A percentile compares a stretch with the other conserved stretches of the same genome.
Conservation (phyloP, 108 stramenopile species). For the Cyclotella sp. region DNA sequence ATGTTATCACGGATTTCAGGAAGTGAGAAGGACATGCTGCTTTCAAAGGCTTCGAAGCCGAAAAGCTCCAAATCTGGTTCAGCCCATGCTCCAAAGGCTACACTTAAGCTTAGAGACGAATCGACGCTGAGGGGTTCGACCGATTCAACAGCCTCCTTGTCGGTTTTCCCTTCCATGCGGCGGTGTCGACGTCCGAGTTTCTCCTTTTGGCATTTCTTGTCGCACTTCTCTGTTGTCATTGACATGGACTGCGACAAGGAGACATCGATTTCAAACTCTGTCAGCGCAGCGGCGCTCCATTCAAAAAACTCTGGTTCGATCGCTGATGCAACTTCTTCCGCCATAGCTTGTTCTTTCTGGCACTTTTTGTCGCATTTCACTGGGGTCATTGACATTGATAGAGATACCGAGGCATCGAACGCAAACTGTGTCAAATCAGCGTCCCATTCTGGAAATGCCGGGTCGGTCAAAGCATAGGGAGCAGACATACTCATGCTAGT, state of each 20-base stretch:
- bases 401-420: conserved; percentile 9
- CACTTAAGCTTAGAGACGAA: too few species aligned
- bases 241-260: conserved; percentile 1
- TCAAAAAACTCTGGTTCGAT: not conserved
- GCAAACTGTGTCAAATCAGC: not conserved
- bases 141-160: too few species aligned
- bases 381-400: not conserved
- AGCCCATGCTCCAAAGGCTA: too few species aligned
- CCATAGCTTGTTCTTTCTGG: conserved; percentile 9
- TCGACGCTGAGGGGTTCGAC: too few species aligned
- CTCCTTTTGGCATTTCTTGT: conserved; percentile 16
- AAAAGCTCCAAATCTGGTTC: too few species aligned
- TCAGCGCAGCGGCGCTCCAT: conserved; percentile 10
- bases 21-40: too few species aligned
- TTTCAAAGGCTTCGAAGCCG: too few species aligned
- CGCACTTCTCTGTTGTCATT: conserved; percentile 8
- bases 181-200: not conserved
- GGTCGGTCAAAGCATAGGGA: not conserved
- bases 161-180: not conserved
- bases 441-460: not conserved
- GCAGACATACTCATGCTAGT: not conserved
- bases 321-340: not conserved
- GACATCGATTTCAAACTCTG: conserved; percentile 3
- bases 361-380: conserved; percentile 13
- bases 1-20: too few species aligned